Conservation (phyloP, 179 eudicot genomes). For the Beta lomatogona region DNA sequence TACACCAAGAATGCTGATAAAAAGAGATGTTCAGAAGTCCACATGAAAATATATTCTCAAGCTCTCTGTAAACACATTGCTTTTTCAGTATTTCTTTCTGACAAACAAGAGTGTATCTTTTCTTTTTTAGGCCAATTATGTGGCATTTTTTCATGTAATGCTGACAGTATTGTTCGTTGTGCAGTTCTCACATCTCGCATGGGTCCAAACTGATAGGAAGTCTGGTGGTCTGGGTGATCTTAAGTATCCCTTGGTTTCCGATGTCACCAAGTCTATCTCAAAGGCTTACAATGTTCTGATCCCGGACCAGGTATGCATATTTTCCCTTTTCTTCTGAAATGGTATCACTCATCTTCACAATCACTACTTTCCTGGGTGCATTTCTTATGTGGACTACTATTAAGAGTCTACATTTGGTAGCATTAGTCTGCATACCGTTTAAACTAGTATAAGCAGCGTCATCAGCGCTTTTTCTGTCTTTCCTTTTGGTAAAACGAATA, state of each 20-base stretch:
- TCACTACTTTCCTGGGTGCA: neutral
- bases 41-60: no score
- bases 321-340: neutral
- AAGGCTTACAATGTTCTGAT: conserved; percentile 74
- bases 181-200: conserved; percentile 98
- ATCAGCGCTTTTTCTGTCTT: neutral
- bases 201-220: conserved; percentile 96
- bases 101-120: neutral
- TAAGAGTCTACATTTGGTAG: neutral
- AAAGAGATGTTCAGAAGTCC: no score
- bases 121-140: neutral
- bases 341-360: neutral
- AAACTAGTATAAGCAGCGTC: neutral
- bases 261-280: conserved; percentile 89
- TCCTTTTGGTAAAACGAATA: neutral
- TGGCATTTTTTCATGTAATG: neutral
- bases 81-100: neutral
- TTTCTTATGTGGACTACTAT: neutral
- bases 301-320: conserved; percentile 69
- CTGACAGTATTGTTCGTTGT: conserved; percentile 11
- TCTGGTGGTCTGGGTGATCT: conserved; percentile 97
- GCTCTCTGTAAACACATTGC: no score
- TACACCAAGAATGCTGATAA: no score
- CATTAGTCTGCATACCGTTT: neutral
- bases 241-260: conserved; percentile 80